Base-by-base conservation (phyloP, 148 eudicot species). In the Euryodendron excelsum region DNA sequence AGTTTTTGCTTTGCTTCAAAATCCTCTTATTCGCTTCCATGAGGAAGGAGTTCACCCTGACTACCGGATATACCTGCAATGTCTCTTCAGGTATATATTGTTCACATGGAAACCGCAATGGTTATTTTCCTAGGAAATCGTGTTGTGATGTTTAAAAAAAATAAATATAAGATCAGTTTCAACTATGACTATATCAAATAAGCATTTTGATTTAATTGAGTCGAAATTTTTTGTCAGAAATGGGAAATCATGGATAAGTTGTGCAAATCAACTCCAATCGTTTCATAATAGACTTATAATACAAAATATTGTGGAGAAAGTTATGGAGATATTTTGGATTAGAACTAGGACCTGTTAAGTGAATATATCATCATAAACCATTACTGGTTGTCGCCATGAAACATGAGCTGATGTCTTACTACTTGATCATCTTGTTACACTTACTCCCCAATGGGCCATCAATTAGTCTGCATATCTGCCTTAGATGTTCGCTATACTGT, bases 11-110 rank as follows among this genome's bases (percentile, higher is more conserved):
- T 85, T 96, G 87, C 93, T 96, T 79, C 86, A 98, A 72, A 91
- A 86, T 78, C 98, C 96, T 80, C 97, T 96, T 75, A 94, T 96
- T 73, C 99, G 94, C 61, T 82, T 96, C 70, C 99, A 96, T 82
- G 99, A 93, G 86, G 98, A 96, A 85, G 99, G 98, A 53, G 93
- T 96, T 84, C 99, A 96, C 83, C 99, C 99, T 58, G 99, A 96
- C 82, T 90, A 89, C 78, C 91, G 99, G 64, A 96, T 96, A 82
- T 93, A 88, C 83, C 87, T 96, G 79, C 99, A 96, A 82, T 96
- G 94, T 83, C 93, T 96, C 41, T 93, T 91, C 89, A 93, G 99
- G 99, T 96, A 89, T 47, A n/a, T 75, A 65, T 30, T 39, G 20
- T 14, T 63, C 25, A 15, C 44, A 50, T 67, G n/a, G n/a, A n/a